Evolutionary conservation across 2,329 filamentous ascomycete genomes (phyloP), one percentile per base, ranked within the genome.

Genomic region (Venturiaceae sp.): DNA sequence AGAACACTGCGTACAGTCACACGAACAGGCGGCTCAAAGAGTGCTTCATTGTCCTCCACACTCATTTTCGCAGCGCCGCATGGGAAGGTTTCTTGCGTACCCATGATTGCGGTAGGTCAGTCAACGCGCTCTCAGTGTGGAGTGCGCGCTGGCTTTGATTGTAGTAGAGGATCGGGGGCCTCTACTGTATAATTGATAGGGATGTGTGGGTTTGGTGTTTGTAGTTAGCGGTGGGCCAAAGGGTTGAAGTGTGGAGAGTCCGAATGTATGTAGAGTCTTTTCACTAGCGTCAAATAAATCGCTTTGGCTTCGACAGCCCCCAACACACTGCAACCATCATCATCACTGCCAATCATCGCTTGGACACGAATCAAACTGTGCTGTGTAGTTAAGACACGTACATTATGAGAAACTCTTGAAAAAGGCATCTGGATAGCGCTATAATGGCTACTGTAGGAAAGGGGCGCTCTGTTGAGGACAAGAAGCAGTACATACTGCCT

Each of bases 71-170:
- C 44, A 23, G 14, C 44, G 44, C 23, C 44, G n/a, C 11, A 28
- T 14, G 21, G 44, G 21, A 50, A 30, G 9, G 44, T 5, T 28
- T 62, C 57, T 13, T 60, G 64, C 75, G 59, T 72, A 78, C 76
- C 74, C 76, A 85, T 85, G 81, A 82, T 85, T 83, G 81, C 79
- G 76, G 75, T 62, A 30, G 30, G 19, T 37, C 5, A 19, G 30
- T 19, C 52, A 54, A 54, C 52, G 52, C 52, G 52, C 52, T 34
- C 52, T 36, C 52, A 39, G 28, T 21, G 14, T 36, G 50, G 50
- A 53, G 50, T 53, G 30, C 52, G 52, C 52, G 52, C n/a, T 39
- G 52, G 28, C 52, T 36, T 26, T 50, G 44, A 3, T 50, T 50
- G 44, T 32, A 23, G 44, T 50, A 50, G 44, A 50, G 44, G 44